Percentiles rank a stretch among this genome's conserved stretches.
These are phyloP conservation scores for Phlegmacium glaucopus DNA, from an alignment of 768 basidiomycete genomes.

Conservation along the genomic window DNA sequence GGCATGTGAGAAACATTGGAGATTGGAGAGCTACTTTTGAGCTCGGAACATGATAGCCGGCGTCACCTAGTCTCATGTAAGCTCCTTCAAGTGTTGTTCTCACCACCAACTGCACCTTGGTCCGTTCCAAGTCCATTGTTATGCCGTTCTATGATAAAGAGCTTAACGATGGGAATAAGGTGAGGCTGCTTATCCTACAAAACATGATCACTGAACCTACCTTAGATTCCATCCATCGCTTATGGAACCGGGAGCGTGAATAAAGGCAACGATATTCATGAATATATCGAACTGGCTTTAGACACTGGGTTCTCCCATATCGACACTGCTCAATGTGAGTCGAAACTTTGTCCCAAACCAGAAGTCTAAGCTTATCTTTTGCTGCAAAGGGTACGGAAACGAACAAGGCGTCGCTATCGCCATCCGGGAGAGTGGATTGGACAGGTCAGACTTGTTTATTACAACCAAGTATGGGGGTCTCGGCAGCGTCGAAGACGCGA, in stretches of 20 bases:
- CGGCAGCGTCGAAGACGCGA: slow-evolving; percentile 37
- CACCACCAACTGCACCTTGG: no score
- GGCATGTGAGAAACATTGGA: no score
- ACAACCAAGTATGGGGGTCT: slow-evolving; percentile 53
- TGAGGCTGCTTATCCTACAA: no score
- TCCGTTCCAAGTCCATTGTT: background rate
- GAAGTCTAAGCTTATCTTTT: slow-evolving; percentile 7
- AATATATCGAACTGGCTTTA: slow-evolving; percentile 54
- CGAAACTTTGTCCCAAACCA: background rate
- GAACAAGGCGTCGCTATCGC: slow-evolving; percentile 35
- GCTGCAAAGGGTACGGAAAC: slow-evolving; percentile 32
- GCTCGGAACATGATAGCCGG: no score
- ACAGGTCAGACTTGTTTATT: slow-evolving; percentile 43
- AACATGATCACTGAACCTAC: no score
- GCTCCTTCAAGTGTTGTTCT: no score
- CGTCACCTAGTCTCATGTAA: no score
- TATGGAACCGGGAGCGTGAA: slow-evolving; percentile 55
- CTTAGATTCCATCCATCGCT: slow-evolving; percentile 58
- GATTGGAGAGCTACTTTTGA: no score
- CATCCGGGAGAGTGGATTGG: slow-evolving; percentile 44
- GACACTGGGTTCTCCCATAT: slow-evolving; percentile 61
- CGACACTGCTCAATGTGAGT: slow-evolving; percentile 56
- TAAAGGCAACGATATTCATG: no score
- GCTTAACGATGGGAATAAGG: slow-evolving; percentile 41
- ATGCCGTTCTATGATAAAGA: slow-evolving; percentile 39